A percentile compares a stretch with the other conserved stretches of the same genome.
Conservation (phyloP, 495 filamentous ascomycete species). For the Penicillium malachiteum region DNA sequence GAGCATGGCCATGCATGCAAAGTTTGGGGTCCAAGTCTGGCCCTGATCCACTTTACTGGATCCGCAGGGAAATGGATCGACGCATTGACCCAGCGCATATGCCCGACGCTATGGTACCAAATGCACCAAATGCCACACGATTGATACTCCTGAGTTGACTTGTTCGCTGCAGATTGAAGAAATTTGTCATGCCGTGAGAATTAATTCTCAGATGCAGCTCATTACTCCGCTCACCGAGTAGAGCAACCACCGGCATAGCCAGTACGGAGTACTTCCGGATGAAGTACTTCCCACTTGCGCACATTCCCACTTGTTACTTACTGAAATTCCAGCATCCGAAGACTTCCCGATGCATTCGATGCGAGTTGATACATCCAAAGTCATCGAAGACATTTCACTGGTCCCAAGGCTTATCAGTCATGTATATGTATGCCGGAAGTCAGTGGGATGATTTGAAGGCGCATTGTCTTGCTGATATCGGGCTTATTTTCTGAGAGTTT, state of each 20-base stretch:
- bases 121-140: background rate
- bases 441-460: no score
- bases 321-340: no score
- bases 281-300: no score
- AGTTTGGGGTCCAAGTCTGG: background rate
- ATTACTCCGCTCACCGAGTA: background rate
- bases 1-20: background rate
- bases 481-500: no score
- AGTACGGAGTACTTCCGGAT: no score
- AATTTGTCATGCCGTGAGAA: background rate
- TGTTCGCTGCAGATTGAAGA: background rate
- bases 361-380: no score
- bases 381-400: no score
- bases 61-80: background rate
- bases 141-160: background rate
- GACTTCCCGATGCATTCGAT: no score
- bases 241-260: background rate
- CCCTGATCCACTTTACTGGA: constrained; percentile 4
- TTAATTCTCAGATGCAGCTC: background rate
- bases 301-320: no score
- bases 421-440: no score
- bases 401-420: no score
- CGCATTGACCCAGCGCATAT: background rate
- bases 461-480: no score
- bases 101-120: background rate